Conservation (phyloP, 139 green algal genomes). For the Coelastrella sp. region DNA sequence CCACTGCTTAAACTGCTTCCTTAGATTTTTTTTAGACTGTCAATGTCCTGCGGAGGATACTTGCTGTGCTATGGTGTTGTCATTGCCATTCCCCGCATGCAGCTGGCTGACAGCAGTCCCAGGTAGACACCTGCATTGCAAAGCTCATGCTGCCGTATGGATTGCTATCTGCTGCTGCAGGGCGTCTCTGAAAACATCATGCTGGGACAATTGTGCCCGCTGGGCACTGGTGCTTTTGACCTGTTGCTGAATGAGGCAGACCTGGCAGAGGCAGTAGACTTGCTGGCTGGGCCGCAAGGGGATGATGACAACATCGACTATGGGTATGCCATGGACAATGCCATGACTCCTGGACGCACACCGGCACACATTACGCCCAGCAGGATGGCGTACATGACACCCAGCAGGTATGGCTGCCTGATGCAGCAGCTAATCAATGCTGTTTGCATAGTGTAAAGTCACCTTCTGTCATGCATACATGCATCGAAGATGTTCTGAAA, state of each 20-base stretch:
- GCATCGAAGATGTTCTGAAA: too few species aligned
- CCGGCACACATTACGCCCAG: conserved; percentile 50
- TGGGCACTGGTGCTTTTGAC: conserved; percentile 94
- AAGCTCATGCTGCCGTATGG: neutral
- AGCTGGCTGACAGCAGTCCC: too few species aligned
- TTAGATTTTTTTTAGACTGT: too few species aligned
- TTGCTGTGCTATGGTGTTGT: too few species aligned
- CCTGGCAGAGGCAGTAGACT: conserved; percentile 90
- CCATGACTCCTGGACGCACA: conserved; percentile 69
- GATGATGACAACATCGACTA: conserved; percentile 33
- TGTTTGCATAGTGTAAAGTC: neutral
- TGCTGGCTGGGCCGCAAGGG: conserved; percentile 58
- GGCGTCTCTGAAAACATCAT: conserved; percentile 99
- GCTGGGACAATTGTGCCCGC: conserved; percentile 90
- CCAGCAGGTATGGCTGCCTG: conserved; percentile 3
- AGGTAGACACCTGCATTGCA: too few species aligned
- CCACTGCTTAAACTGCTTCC: too few species aligned
- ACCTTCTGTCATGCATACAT: too few species aligned
- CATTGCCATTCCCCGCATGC: too few species aligned
- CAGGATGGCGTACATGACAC: conserved; percentile 43
- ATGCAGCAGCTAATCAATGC: neutral
- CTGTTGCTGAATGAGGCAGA: conserved; percentile 93
- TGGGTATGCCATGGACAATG: conserved; percentile 3
- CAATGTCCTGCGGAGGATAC: too few species aligned
- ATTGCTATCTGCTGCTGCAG: neutral